phyloP scores from a whole-genome alignment of 2,329 filamentous ascomycete species.

The Sporothrix brunneoviolacea region DNA sequence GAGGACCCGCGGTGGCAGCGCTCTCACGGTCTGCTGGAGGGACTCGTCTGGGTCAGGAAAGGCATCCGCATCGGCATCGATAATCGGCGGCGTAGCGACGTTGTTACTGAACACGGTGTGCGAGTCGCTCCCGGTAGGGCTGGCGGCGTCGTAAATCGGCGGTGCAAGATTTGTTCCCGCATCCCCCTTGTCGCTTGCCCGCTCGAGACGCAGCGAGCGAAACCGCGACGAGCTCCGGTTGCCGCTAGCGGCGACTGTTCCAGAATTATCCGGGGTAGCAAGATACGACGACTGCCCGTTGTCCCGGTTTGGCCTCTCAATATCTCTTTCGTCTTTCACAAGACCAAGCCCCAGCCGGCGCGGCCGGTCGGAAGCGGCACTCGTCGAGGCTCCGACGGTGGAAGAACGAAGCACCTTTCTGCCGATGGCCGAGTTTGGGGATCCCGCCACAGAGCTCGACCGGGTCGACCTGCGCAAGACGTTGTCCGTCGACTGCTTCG shows the following conservation, averaged over 20 bases:
- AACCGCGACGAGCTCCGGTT: slow-evolving; percentile 33
- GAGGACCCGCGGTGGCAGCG: slow-evolving; percentile 46
- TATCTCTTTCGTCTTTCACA: not conserved
- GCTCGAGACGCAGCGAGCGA: slow-evolving; percentile 36
- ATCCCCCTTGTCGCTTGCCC: slow-evolving; percentile 38
- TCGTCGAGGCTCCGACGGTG: slow-evolving; percentile 24
- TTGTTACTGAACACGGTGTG: slow-evolving; percentile 56
- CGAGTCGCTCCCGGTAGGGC: slow-evolving; percentile 47
- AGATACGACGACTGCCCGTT: slow-evolving; percentile 26
- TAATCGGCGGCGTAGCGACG: slow-evolving; percentile 68
- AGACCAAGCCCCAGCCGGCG: slow-evolving; percentile 28
- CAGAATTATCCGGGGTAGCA: slow-evolving; percentile 54
- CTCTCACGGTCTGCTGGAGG: slow-evolving; percentile 39
- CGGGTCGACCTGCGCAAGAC: slow-evolving; percentile 28
- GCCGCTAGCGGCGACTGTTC: slow-evolving; percentile 28
- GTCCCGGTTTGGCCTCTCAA: not conserved
- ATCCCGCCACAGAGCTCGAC: slow-evolving; percentile 27
- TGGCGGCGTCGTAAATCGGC: slow-evolving; percentile 41
- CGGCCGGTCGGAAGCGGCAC: slow-evolving; percentile 32
- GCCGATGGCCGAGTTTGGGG: slow-evolving; percentile 23
- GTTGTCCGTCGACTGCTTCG: slow-evolving; percentile 21
- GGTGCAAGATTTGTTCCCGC: slow-evolving; percentile 34
- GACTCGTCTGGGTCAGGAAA: slow-evolving; percentile 46
- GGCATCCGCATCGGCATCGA: slow-evolving; percentile 62
- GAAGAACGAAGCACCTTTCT: slow-evolving; percentile 28